phyloP scores from a whole-genome alignment of 2,329 filamentous ascomycete genomes.

The Fusarium oligoseptatum region DNA sequence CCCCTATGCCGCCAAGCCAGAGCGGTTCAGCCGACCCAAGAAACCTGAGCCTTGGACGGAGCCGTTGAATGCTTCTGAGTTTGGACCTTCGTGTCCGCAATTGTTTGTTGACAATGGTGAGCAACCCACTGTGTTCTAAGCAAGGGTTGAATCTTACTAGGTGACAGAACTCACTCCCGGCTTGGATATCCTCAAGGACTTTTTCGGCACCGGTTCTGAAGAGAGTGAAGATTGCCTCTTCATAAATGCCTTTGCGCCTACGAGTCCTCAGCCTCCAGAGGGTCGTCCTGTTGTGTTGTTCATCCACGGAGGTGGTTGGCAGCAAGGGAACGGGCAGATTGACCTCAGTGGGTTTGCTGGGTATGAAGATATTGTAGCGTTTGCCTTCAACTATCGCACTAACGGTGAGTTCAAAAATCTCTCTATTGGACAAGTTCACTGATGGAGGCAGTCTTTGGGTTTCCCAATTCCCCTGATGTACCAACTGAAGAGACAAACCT shows the following conservation, averaged over 20 bases:
- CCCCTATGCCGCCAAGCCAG: constrained; percentile 33
- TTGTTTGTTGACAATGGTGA: constrained; percentile 31
- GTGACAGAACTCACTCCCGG: constrained; percentile 34
- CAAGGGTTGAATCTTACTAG: background rate
- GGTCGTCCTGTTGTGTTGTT: constrained; percentile 44
- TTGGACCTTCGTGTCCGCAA: constrained; percentile 37
- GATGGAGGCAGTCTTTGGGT: constrained; percentile 53
- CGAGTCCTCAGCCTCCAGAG: background rate
- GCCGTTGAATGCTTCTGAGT: constrained; percentile 18
- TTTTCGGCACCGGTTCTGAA: constrained; percentile 36
- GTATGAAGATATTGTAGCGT: constrained; percentile 46
- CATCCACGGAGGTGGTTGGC: constrained; percentile 45
- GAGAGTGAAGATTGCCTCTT: constrained; percentile 49
- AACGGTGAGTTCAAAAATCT: constrained; percentile 29
- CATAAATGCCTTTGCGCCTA: constrained; percentile 46
- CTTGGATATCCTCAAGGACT: constrained; percentile 30
- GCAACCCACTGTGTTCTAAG: background rate
- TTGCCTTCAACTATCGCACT: constrained; percentile 46
- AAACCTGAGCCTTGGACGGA: constrained; percentile 32
- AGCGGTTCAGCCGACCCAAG: constrained; percentile 31
- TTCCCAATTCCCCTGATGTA: constrained; percentile 58
- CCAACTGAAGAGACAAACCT: constrained; percentile 51
- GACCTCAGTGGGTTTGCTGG: constrained; percentile 45
- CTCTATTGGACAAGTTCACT: background rate
- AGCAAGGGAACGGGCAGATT: constrained; percentile 37